Evolutionary conservation across 768 basidiomycete species (phyloP).

Genomic region (Tubosaeta brunneosetosa): DNA sequence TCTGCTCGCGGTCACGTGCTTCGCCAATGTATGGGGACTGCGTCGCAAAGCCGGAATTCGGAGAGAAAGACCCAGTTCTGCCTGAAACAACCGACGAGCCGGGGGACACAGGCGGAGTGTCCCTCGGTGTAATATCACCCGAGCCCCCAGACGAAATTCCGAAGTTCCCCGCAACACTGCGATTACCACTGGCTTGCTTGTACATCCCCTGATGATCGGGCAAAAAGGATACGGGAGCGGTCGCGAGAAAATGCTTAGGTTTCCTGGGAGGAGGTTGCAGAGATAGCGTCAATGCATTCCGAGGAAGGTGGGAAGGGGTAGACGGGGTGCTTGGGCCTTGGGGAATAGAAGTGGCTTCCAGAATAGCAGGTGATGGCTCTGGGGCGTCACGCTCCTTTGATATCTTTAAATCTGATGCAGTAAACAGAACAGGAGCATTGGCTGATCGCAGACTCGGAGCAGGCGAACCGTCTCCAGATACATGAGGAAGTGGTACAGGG

Average conservation of each 20-base stretch:
- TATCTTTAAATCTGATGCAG: slow-evolving; percentile 35
- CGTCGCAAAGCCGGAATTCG: background rate
- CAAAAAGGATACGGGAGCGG: background rate
- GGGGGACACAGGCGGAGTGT: slow-evolving; percentile 6
- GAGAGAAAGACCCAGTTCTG: slow-evolving; percentile 5
- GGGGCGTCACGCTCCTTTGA: slow-evolving; percentile 34
- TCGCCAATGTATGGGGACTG: slow-evolving; percentile 1
- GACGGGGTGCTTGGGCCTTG: slow-evolving; percentile 20
- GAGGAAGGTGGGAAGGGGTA: slow-evolving; percentile 25
- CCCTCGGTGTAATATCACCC: slow-evolving; percentile 9
- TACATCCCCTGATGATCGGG: slow-evolving; percentile 21
- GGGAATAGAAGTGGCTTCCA: slow-evolving; percentile 22
- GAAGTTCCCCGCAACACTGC: slow-evolving; percentile 29
- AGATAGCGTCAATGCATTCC: slow-evolving; percentile 29
- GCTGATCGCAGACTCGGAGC: slow-evolving; percentile 24
- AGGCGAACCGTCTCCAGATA: slow-evolving; percentile 18
- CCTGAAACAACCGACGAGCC: slow-evolving; percentile 4
- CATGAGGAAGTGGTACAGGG: slow-evolving; percentile 23
- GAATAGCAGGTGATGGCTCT: slow-evolving; percentile 11
- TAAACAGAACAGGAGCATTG: slow-evolving; percentile 15
- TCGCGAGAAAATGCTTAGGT: slow-evolving; percentile 15
- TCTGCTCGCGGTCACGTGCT: background rate
- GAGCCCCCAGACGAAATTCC: slow-evolving; percentile 17
- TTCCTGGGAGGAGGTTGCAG: slow-evolving; percentile 34
- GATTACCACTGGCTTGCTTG: slow-evolving; percentile 23